phyloP scores from a whole-genome alignment of 1,284 basidiomycete genomes.

The Heliocybe sulcata region DNA sequence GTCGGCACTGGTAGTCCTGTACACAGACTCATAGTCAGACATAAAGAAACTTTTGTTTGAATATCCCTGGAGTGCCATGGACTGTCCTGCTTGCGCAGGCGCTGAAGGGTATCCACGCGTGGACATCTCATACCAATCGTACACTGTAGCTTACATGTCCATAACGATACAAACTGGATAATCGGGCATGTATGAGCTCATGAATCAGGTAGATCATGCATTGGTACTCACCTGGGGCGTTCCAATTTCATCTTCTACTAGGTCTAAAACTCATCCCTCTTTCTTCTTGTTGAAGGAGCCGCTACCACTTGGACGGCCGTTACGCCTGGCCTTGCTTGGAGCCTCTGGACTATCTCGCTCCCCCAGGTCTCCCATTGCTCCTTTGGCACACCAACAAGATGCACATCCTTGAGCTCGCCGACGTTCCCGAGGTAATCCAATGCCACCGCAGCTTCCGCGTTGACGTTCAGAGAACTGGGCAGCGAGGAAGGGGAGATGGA shows the following conservation, averaged over 20 bases:
- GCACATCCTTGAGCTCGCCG: background rate
- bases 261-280: background rate
- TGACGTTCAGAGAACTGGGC: background rate
- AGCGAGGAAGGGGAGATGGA: background rate
- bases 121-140: too few species aligned
- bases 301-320: background rate
- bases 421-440: conserved; percentile 1
- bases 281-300: background rate
- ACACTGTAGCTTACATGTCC: too few species aligned
- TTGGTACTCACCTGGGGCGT: background rate
- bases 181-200: background rate
- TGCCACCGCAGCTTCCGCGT: background rate
- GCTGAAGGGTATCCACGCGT: too few species aligned
- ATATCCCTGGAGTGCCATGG: too few species aligned
- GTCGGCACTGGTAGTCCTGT: background rate
- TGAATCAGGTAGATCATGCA: background rate
- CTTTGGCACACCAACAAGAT: background rate
- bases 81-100: too few species aligned
- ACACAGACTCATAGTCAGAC: background rate
- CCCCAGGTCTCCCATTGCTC: background rate
- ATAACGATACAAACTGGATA: too few species aligned
- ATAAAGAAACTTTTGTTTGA: too few species aligned
- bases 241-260: background rate
- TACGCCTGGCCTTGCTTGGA: background rate
- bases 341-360: background rate